These are phyloP conservation scores for Dianthus caryophyllus DNA, from an alignment of 148 eudicot species.

Conservation along the genomic window DNA sequence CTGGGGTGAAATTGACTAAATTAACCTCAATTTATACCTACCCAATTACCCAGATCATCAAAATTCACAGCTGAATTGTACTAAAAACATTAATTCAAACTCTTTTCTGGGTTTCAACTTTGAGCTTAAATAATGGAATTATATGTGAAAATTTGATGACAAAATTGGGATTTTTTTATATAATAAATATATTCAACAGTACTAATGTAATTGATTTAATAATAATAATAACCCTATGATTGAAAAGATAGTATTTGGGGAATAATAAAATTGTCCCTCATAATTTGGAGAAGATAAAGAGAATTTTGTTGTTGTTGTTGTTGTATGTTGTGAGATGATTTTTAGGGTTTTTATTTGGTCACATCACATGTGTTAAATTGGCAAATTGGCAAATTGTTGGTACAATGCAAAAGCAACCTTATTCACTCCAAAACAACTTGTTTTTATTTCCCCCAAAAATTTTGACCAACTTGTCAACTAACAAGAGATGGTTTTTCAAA, in stretches of 20 bases:
- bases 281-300: too few relatives aligned
- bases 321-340: too few relatives aligned
- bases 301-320: too few relatives aligned
- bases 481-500: neutral
- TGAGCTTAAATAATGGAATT: neutral
- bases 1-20: neutral
- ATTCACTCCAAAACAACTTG: too few relatives aligned
- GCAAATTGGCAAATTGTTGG: too few relatives aligned
- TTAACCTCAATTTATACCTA: neutral
- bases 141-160: neutral
- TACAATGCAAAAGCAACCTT: too few relatives aligned
- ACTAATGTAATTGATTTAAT: too few relatives aligned
- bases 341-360: too few relatives aligned
- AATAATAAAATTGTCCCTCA: neutral
- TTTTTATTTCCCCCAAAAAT: too few relatives aligned
- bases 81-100: neutral
- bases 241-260: neutral
- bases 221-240: too few relatives aligned
- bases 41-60: constrained; percentile 5
- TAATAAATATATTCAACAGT: neutral
- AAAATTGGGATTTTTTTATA: neutral
- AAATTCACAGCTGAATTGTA: neutral
- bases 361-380: too few relatives aligned
- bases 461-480: constrained; percentile 3
- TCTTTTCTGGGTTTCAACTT: neutral